A percentile compares a stretch with the other conserved stretches of the same genome.
phyloP scores from a whole-genome alignment of 768 basidiomycete species.

The Tricholoma flavovirens region DNA sequence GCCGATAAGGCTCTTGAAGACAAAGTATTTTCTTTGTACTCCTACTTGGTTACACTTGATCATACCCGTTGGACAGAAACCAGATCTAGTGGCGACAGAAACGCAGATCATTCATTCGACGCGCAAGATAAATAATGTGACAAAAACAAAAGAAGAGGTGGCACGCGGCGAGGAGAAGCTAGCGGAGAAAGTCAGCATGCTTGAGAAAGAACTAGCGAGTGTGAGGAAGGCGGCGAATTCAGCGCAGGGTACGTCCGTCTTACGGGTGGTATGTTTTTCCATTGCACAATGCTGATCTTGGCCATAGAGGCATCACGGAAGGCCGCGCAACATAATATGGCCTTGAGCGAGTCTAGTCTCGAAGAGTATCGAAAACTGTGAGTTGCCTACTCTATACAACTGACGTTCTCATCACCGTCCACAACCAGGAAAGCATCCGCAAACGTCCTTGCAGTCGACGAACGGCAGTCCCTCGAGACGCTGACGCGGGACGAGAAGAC shows the following conservation, averaged over 20 bases:
- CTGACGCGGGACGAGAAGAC: conserved; percentile 82
- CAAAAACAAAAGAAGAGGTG: conserved; percentile 57
- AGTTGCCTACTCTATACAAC: conserved; percentile 16
- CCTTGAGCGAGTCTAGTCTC: conserved; percentile 77
- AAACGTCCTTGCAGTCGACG: conserved; percentile 73
- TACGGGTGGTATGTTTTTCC: not conserved
- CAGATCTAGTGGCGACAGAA: conserved; percentile 77
- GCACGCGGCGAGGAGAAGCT: conserved; percentile 43
- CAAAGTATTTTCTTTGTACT: conserved; percentile 44
- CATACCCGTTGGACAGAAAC: conserved; percentile 52
- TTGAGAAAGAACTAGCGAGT: conserved; percentile 60
- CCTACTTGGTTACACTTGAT: not conserved
- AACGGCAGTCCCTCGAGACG: conserved; percentile 81
- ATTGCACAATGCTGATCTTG: not conserved
- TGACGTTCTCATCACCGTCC: not conserved
- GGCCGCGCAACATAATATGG: conserved; percentile 67
- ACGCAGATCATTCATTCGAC: conserved; percentile 84
- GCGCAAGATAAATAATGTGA: conserved; percentile 71
- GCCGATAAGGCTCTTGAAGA: conserved; percentile 84
- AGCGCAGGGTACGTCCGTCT: conserved; percentile 59
- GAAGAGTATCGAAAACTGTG: conserved; percentile 84
- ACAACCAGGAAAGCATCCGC: conserved; percentile 67
- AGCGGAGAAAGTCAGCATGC: conserved; percentile 43
- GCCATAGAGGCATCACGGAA: conserved; percentile 64
- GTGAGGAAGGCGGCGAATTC: conserved; percentile 67